Evolutionary conservation across 768 basidiomycete genomes (phyloP).

Genomic region (Dentipellis sp.): DNA sequence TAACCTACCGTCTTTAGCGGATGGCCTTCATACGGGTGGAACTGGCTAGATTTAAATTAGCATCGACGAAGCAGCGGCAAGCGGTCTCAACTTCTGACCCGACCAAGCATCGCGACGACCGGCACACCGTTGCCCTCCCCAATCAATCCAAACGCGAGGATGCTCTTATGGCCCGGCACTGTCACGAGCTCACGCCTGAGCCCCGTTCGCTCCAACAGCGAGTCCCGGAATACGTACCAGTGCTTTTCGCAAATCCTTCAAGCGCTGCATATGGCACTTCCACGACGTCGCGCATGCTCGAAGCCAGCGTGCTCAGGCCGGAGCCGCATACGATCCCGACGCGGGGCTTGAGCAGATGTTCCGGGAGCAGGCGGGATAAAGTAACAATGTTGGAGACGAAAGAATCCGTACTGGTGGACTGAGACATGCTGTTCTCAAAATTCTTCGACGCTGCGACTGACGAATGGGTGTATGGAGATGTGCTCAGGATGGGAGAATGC

Average conservation of each 20-base stretch:
- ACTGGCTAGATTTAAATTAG: slow-evolving; percentile 31
- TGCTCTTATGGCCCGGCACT: slow-evolving; percentile 80
- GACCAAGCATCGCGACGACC: slow-evolving; percentile 84
- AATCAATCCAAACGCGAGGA: slow-evolving; percentile 73
- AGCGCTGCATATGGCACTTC: slow-evolving; percentile 59
- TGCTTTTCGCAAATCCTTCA: slow-evolving; percentile 68
- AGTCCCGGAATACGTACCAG: slow-evolving; percentile 35
- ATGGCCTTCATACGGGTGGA: slow-evolving; percentile 85
- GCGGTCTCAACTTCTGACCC: slow-evolving; percentile 35
- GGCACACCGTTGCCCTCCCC: slow-evolving; percentile 57
- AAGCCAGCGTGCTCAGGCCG: slow-evolving; percentile 69
- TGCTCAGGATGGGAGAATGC: too few relatives aligned
- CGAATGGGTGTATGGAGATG: too few relatives aligned
- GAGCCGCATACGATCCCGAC: slow-evolving; percentile 86
- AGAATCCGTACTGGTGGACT: not conserved
- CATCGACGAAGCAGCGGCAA: not conserved
- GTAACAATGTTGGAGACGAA: slow-evolving; percentile 16
- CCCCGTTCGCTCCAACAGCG: too few relatives aligned
- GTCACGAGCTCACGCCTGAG: not conserved
- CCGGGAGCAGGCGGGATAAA: slow-evolving; percentile 21
- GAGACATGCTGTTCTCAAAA: too few relatives aligned
- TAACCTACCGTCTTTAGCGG: slow-evolving; percentile 58
- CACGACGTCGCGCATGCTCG: slow-evolving; percentile 44
- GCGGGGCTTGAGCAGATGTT: slow-evolving; percentile 40
- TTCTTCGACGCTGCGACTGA: too few relatives aligned